Conservation (phyloP, 306 rosid genomes). For the Fagus crenata region DNA sequence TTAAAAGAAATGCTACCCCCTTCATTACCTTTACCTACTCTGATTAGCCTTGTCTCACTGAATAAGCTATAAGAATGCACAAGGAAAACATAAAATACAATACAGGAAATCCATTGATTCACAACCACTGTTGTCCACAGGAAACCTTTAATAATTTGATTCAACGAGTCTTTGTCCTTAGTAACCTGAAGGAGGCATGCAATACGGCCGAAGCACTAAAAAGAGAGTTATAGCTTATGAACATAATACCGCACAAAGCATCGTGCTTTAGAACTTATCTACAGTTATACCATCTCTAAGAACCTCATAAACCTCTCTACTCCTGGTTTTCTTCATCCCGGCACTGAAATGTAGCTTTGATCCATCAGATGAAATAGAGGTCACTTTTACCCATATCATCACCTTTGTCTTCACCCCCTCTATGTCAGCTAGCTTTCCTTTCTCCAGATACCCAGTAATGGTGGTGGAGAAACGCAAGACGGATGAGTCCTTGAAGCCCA, state of each 20-base stretch:
- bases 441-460: conserved; percentile 81
- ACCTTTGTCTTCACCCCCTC: conserved; percentile 96
- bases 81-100: background rate
- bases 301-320: conserved; percentile 79
- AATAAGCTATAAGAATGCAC: background rate
- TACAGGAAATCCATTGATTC: conserved; percentile 15
- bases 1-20: background rate
- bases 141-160: conserved; percentile 24
- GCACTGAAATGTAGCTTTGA: conserved; percentile 77
- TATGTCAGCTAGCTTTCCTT: conserved; percentile 79
- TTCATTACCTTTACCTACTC: background rate
- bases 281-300: conserved; percentile 74
- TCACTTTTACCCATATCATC: conserved; percentile 87
- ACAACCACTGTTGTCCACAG: conserved; percentile 25
- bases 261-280: conserved; percentile 59
- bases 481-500: conserved; percentile 84
- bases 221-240: conserved; percentile 19
- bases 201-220: conserved; percentile 22
- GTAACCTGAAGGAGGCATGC: conserved; percentile 18
- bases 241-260: conserved; percentile 5
- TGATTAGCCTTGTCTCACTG: background rate
- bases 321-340: conserved; percentile 90
- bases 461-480: conserved; percentile 69
- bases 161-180: conserved; percentile 25
- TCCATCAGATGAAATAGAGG: conserved; percentile 64